Base-by-base conservation (phyloP, 352 stramenopile species). In the Phytophthora nicotianae region DNA sequence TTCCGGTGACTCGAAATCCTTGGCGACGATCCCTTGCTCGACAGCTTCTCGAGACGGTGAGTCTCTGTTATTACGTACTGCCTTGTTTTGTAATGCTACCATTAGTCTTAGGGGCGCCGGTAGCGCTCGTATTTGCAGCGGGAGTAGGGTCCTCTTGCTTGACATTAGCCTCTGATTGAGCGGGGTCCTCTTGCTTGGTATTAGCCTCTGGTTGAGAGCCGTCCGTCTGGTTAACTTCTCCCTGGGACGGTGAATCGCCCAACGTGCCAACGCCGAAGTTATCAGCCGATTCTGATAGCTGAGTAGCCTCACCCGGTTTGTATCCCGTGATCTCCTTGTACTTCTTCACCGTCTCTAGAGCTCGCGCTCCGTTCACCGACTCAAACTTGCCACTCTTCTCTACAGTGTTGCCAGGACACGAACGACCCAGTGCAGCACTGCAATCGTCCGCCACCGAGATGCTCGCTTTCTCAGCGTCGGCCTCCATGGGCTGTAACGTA, bases 311-410 rank as follows among this genome's bases (percentile, higher is more conserved):
- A 4, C 17, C 41, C 2, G 68, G 61, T 5, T 37, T 50, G 47
- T 68, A 71, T 2, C 33, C 32, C 29, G 50, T 46, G 23, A 66
- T 61, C 43, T 51, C 49, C 50, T 59, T 56, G 49, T 61, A 66
- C 45, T 63, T 24, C 37, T 63, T 68, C 51, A 62, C 38, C n/a
- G 47, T 52, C 20, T 51, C 37, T 16, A 68, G 20, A 4, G 60
- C 27, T 6, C 27, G 24, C 5, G 40, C 29, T 7, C 59, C 59
- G 17, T 62, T 68, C 24, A 61, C 42, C 6, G 59, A 62, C 1
- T 49, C 45, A n/a, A 68, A 68, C 10, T 29, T 10, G 9, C 51
- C 51, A 46, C 59, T 68, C n/a, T 52, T 55, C 24, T 58, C 27
- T 27, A 62, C 1, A 2, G 46, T 20, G 37, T 68, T 68, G 16